phyloP scores from a whole-genome alignment of 805 yeast species.

The Brettanomyces nanus region DNA sequence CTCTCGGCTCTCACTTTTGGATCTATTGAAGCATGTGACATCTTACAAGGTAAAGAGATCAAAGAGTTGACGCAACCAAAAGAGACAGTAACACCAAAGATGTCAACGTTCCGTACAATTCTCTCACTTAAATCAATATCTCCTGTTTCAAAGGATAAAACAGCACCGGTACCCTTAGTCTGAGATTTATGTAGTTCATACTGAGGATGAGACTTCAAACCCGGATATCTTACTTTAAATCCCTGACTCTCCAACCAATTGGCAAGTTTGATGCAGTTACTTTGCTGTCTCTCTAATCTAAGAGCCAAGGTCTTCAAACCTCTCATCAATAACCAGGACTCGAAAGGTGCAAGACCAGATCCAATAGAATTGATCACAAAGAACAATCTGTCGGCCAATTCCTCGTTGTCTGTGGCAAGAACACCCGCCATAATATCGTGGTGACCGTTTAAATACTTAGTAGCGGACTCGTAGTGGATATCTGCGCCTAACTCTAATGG shows the following conservation, averaged over 20 bases:
- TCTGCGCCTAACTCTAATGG: constrained; percentile 86
- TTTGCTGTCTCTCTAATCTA: constrained; percentile 82
- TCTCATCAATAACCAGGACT: constrained; percentile 79
- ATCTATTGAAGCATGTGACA: constrained; percentile 97
- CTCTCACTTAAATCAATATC: constrained; percentile 53
- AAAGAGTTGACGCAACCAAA: constrained; percentile 92
- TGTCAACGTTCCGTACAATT: constrained; percentile 65
- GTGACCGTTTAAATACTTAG: constrained; percentile 88
- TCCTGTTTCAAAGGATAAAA: constrained; percentile 83
- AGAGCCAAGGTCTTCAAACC: constrained; percentile 86
- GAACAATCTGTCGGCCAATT: constrained; percentile 61
- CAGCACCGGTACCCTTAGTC: constrained; percentile 85
- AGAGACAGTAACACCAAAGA: constrained; percentile 85
- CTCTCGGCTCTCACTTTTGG: constrained; percentile 80
- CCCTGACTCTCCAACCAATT: constrained; percentile 60
- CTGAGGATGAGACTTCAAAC: constrained; percentile 74
- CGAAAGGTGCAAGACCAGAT: constrained; percentile 87
- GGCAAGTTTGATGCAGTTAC: constrained; percentile 69
- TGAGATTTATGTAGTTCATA: constrained; percentile 68
- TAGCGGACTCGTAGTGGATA: constrained; percentile 88
- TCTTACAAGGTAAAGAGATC: constrained; percentile 87
- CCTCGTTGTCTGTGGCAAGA: constrained; percentile 57
- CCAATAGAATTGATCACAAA: constrained; percentile 86
- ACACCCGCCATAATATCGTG: constrained; percentile 97
- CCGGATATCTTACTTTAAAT: constrained; percentile 79